These are phyloP conservation scores for Annulohypoxylon bovei DNA, from an alignment of 495 filamentous ascomycete genomes.

Conservation along the genomic window DNA sequence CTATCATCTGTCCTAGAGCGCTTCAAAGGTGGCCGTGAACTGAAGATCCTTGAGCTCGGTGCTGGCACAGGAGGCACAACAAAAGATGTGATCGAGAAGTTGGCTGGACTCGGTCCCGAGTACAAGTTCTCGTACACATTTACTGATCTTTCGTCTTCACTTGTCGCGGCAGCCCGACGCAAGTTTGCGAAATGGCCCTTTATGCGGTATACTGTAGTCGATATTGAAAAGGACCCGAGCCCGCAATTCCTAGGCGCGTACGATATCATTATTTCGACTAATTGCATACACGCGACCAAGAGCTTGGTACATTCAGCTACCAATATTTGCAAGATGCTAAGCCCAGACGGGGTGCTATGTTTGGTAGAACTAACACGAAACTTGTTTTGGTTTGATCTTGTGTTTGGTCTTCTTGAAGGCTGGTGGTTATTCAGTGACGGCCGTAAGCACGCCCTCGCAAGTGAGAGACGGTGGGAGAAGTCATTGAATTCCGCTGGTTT, in stretches of 20 bases:
- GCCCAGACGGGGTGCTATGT: conserved; percentile 52
- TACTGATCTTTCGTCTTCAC: conserved; percentile 1
- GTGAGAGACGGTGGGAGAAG: neutral
- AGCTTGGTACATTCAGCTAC: conserved; percentile 44
- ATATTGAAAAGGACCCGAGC: neutral
- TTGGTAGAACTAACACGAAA: conserved; percentile 56
- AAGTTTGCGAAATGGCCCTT: conserved; percentile 2
- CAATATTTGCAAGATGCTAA: conserved; percentile 50
- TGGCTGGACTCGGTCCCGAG: neutral
- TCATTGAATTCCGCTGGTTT: conserved; percentile 16
- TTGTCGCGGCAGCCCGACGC: neutral
- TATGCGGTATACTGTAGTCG: neutral
- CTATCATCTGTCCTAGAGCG: neutral
- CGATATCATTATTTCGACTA: conserved; percentile 60
- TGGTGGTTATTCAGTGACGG: conserved; percentile 55
- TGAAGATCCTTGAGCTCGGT: neutral
- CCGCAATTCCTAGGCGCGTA: neutral
- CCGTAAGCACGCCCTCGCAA: conserved; percentile 52
- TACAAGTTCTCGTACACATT: conserved; percentile 9
- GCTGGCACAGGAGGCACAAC: conserved; percentile 6
- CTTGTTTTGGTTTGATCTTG: conserved; percentile 52
- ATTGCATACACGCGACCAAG: conserved; percentile 62
- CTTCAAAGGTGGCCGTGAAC: neutral
- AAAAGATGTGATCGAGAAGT: neutral
- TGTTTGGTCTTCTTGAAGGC: conserved; percentile 51